Evolutionary conservation across 1,284 basidiomycete species (phyloP).

Genomic region (Moesziomyces aphidis): DNA sequence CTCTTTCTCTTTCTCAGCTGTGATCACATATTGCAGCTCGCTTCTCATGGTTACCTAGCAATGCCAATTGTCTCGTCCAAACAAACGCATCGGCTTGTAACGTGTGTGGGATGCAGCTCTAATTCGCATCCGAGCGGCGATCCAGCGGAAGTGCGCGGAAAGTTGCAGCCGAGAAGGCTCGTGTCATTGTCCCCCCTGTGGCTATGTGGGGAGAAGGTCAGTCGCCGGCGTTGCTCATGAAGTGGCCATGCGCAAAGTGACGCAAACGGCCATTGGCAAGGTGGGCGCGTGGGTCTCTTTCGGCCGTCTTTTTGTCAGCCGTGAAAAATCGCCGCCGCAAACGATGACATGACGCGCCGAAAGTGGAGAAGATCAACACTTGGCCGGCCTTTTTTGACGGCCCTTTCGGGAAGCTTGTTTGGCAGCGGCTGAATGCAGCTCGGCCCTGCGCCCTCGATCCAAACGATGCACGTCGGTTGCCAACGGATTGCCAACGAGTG

Average conservation of each 20-base stretch:
- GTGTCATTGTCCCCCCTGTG: too few species aligned
- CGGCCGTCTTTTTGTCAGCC: not conserved
- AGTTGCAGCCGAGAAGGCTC: too few species aligned
- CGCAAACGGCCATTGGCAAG: not conserved
- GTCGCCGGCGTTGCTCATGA: too few species aligned
- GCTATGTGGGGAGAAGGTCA: too few species aligned
- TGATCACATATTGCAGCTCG: not conserved
- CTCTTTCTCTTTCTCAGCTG: constrained; percentile 1
- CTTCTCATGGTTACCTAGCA: not conserved
- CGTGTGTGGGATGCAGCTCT: too few species aligned
- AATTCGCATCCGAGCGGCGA: too few species aligned
- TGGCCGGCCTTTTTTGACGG: not conserved
- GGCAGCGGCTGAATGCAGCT: not conserved
- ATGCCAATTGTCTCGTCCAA: not conserved
- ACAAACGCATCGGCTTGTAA: not conserved
- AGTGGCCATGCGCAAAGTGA: not conserved
- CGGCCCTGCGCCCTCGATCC: not conserved
- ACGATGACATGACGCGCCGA: constrained; percentile 4
- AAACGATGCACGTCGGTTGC: not conserved
- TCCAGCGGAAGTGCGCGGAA: too few species aligned
- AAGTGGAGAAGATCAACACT: constrained; percentile 1
- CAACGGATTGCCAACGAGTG: not conserved
- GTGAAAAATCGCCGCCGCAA: not conserved
- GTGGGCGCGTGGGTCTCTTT: not conserved
- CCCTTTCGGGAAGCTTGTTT: not conserved